A percentile compares a stretch with the other conserved stretches of the same genome.
Conservation (phyloP, 305 asterid genomes). For the Fraxinus paxiana region DNA sequence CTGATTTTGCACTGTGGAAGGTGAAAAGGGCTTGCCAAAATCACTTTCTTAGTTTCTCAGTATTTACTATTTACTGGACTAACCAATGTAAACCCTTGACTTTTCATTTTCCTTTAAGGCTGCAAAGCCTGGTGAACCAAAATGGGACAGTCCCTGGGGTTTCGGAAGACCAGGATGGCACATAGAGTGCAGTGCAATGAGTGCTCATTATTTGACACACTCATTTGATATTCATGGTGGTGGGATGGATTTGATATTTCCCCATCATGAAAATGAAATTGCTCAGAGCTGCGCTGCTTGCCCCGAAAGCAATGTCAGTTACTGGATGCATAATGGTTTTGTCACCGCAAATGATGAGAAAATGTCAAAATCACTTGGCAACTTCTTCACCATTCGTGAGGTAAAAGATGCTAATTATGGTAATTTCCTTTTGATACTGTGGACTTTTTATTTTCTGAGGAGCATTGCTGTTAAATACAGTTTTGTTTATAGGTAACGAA, state of each 20-base stretch:
- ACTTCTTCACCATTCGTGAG: constrained; percentile 84
- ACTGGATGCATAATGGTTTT: constrained; percentile 86
- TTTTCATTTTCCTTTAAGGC: constrained; percentile 37
- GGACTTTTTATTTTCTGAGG: constrained; percentile 1
- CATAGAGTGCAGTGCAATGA: constrained; percentile 92
- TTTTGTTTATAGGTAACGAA: constrained; percentile 57
- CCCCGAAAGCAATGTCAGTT: constrained; percentile 63
- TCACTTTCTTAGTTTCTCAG: neutral
- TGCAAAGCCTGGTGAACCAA: constrained; percentile 82
- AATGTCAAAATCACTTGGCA: constrained; percentile 80
- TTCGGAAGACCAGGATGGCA: constrained; percentile 96
- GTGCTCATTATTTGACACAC: constrained; percentile 74
- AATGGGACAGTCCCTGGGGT: constrained; percentile 91
- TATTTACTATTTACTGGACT: neutral
- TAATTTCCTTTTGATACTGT: neutral
- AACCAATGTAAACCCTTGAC: neutral
- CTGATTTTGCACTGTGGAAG: constrained; percentile 93
- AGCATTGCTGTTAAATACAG: neutral
- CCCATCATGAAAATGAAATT: constrained; percentile 88
- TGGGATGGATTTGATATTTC: constrained; percentile 88
- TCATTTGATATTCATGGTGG: constrained; percentile 87
- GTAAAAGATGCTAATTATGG: constrained; percentile 29
- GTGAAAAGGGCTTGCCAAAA: constrained; percentile 29
- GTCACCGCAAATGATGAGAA: constrained; percentile 70
- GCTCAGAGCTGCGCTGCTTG: constrained; percentile 93